Conservation (phyloP, 116 monocot genomes). For the Iris pallida region DNA sequence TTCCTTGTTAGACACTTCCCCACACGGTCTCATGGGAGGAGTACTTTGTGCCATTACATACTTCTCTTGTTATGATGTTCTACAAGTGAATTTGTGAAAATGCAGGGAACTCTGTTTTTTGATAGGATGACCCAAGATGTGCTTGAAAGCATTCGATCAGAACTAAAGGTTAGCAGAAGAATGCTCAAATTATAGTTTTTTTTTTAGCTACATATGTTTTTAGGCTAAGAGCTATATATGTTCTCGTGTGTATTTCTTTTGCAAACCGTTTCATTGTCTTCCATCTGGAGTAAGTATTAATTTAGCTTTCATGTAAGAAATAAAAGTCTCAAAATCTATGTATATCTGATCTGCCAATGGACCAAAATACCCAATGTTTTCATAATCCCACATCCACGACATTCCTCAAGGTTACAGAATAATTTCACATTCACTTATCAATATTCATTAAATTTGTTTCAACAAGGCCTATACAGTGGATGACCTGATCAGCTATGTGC, state of each 20-base stretch:
- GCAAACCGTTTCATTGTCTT: too few species aligned
- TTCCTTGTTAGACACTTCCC: not conserved
- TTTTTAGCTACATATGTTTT: too few species aligned
- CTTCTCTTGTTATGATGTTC: not conserved
- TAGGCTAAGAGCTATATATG: too few species aligned
- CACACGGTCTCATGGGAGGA: not conserved
- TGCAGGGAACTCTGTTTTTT: constrained; percentile 84
- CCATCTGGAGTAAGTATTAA: too few species aligned
- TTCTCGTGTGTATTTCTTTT: too few species aligned
- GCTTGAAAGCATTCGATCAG: constrained; percentile 52
- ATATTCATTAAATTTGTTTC: too few species aligned
- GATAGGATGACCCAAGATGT: constrained; percentile 85
- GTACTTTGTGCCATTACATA: not conserved
- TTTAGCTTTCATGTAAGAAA: not conserved
- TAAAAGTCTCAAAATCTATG: not conserved
- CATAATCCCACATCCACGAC: not conserved
- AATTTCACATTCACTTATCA: too few species aligned
- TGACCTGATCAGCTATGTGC: too few species aligned
- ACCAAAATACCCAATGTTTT: not conserved
- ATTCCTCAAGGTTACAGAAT: not conserved
- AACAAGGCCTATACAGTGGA: too few species aligned
- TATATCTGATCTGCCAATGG: not conserved
- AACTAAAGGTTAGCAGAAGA: constrained; percentile 51
- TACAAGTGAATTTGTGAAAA: constrained; percentile 8
- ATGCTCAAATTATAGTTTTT: too few species aligned